A percentile compares a stretch with the other conserved stretches of the same genome.
phyloP scores from a whole-genome alignment of 495 filamentous ascomycete species.

The Aspergillus mulundensis region DNA sequence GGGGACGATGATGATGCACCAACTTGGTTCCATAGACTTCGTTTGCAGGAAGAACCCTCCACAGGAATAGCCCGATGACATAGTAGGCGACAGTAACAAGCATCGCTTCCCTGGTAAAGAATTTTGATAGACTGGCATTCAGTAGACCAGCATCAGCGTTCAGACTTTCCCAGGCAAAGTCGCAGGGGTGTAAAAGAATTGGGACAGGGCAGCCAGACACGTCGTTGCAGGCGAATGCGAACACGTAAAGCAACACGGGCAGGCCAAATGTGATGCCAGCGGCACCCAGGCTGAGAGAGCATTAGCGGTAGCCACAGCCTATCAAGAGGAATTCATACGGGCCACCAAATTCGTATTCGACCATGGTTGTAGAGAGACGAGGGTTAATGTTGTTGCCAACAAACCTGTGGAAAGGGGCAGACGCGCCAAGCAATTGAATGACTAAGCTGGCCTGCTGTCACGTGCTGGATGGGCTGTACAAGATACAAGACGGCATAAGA shows the following conservation, averaged over 20 bases:
- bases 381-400: too few species aligned
- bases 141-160: too few species aligned
- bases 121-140: not conserved
- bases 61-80: conserved; percentile 59
- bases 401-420: too few species aligned
- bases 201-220: conserved; percentile 76
- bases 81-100: conserved; percentile 66
- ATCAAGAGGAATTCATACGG: too few species aligned
- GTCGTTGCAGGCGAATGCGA: conserved; percentile 79
- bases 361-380: too few species aligned
- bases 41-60: conserved; percentile 65
- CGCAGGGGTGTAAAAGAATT: conserved; percentile 62
- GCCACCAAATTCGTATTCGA: too few species aligned
- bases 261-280: conserved; percentile 63
- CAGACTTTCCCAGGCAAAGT: conserved; percentile 45
- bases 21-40: conserved; percentile 62
- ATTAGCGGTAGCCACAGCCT: not conserved
- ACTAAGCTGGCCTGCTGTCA: too few species aligned
- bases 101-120: conserved; percentile 49
- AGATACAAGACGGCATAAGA: too few species aligned
- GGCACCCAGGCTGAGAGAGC: conserved; percentile 56
- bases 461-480: too few species aligned
- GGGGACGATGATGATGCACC: conserved; percentile 57
- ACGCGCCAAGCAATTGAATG: too few species aligned
- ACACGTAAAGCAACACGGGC: conserved; percentile 63